Evolutionary conservation across 345 rosid genomes (phyloP), one percentile per base, ranked within the genome.

Genomic region (Arabis hirsuta): DNA sequence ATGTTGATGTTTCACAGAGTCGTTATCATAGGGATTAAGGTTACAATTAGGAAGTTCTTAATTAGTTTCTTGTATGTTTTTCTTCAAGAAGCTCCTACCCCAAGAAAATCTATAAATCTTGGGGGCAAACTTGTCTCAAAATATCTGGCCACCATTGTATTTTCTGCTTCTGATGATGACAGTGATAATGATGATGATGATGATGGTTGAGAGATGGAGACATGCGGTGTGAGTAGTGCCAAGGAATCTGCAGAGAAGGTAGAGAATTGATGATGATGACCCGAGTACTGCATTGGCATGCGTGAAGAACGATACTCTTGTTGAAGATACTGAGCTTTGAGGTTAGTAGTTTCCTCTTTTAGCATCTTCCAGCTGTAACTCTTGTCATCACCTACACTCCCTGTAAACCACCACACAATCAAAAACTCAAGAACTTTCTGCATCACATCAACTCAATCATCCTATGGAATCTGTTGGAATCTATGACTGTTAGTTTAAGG

Each of bases 31-130:
- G 7, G 7, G 36, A 16, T 55, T 39, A 48, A 48, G 58, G 62
- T 52, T 58, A 54, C 63, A 54, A 34, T 52, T 57, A 66, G 27
- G 26, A 58, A 66, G 19, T 58, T 73, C 34, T 19, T 47, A 16
- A 55, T 43, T 16, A 24, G 39, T 45, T 45, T 42, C 26, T 34
- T 34, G 8, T 2, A 22, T 22, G 24, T 14, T 54, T 53, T 32
- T 44, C 57, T 46, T 67, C 55, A 41, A 58, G 55, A 43, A 52
- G 61, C 36, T 67, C 88, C 89, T 58, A 82, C 83, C 14, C 89
- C 89, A n/a, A 87, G 86, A 74, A 87, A 87, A 77, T 85, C 92
- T 42, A 87, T 79, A 73, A 85, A 85, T 36, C 82, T 75, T 14
- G 85, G 82, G 16, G 82, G 39, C 22, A 12, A 20, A 22, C 48